Evolutionary conservation across 1,284 basidiomycete species (phyloP).

Genomic region (Kalmanozyma brasiliensis): DNA sequence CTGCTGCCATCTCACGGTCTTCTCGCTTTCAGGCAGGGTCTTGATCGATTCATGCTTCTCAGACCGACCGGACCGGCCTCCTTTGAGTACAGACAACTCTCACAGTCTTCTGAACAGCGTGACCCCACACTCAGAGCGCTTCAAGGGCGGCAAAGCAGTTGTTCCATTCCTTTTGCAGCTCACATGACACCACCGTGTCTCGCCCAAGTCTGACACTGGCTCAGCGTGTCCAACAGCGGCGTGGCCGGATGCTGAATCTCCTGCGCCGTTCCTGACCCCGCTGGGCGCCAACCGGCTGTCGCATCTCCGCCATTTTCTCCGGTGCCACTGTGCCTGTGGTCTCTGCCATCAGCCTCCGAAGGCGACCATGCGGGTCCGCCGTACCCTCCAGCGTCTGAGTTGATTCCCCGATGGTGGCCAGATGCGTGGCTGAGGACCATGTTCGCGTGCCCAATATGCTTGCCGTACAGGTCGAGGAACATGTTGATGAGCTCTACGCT

Average conservation of each 20-base stretch:
- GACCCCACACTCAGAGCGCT: too few relatives aligned
- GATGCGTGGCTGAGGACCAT: constrained; percentile 33
- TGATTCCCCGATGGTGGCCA: background rate
- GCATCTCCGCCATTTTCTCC: background rate
- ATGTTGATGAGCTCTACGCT: constrained; percentile 30
- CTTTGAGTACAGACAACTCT: background rate
- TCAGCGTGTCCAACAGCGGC: constrained; percentile 32
- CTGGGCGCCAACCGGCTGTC: constrained; percentile 7
- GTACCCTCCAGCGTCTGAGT: background rate
- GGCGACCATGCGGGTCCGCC: constrained; percentile 20
- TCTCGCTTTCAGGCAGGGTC: too few relatives aligned
- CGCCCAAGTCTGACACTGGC: constrained; percentile 35
- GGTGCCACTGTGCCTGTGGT: constrained; percentile 4
- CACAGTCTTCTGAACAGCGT: too few relatives aligned
- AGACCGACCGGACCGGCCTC: constrained; percentile 10
- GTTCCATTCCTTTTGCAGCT: too few relatives aligned
- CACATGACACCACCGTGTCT: constrained; percentile 23
- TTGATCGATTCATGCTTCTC: too few relatives aligned
- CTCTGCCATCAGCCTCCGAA: background rate
- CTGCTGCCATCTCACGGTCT: too few relatives aligned
- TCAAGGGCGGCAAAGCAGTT: too few relatives aligned
- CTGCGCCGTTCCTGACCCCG: background rate
- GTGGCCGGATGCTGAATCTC: constrained; percentile 31
- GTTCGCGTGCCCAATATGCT: constrained; percentile 40
- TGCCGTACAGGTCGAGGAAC: constrained; percentile 38